Evolutionary conservation across 176 grass and related monocot genomes (phyloP), one percentile per base, ranked within the genome.

Genomic region (Tillandsia leiboldiana): DNA sequence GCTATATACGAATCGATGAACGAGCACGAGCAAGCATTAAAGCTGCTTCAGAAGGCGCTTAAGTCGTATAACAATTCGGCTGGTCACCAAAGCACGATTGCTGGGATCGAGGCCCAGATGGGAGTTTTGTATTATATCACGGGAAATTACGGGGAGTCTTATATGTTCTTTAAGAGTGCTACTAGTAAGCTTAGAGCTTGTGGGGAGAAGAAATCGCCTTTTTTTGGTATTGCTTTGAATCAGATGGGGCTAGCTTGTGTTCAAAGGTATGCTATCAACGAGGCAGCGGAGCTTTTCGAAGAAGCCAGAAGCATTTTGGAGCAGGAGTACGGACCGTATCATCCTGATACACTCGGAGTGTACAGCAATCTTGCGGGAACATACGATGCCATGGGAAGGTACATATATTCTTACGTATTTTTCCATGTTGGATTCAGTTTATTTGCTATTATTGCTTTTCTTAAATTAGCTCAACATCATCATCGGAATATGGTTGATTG

Each of bases 321-420:
- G 69, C 87, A 92, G 81, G 93, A 97, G 72, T 90, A 84, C 3
- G 93, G 93, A 53, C 93, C 93, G 8, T 85, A 87, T 76, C 93
- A 97, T 78, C 79, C 77, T 3, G 89, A 97, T 83, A 97, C 93
- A 50, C 78, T 97, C 65, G 93, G 93, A 56, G 93, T 90, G 53
- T 97, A 87, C 73, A 97, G 86, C 62, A 97, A 97, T 83, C 89
- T 97, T 73, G 93, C 93, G 13, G 93, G 93, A 72, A 83, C 89
- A 26, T 97, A 97, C 79, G 93, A 97, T 85, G 93, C 89, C 53
- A 87, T 97, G 93, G 93, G 93, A 82, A 92, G 93, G 93, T 97
- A 87, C 66, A 68, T 27, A 26, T 66, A 62, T 61, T 72, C 66
- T 24, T 71, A 24, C 59, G 11, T 64, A 65, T 53, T 72, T 65